These are phyloP conservation scores for Bipolaris cookei DNA, from an alignment of 2,329 filamentous ascomycete genomes.

Conservation along the genomic window DNA sequence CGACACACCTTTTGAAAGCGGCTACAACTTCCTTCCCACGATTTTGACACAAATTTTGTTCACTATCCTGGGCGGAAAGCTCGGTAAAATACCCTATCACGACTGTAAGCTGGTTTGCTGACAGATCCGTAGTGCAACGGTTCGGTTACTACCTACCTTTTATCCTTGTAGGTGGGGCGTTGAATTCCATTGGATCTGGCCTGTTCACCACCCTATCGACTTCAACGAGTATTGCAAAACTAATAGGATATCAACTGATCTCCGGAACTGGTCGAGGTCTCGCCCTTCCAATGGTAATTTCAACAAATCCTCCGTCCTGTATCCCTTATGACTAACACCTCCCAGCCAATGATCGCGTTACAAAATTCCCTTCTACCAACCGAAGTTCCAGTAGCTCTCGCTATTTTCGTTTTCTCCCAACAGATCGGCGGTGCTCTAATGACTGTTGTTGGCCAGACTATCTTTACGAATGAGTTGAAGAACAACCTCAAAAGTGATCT, in stretches of 20 bases:
- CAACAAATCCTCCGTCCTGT: neutral
- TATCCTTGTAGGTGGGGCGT: constrained; percentile 29
- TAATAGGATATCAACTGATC: constrained; percentile 19
- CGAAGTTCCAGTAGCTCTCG: constrained; percentile 32
- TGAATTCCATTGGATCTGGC: neutral
- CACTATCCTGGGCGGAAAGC: constrained; percentile 55
- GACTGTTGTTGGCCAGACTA: constrained; percentile 26
- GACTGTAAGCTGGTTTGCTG: neutral
- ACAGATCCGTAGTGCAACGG: constrained; percentile 40
- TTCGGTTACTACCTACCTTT: constrained; percentile 54
- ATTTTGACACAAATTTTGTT: constrained; percentile 25
- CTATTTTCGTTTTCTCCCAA: constrained; percentile 36
- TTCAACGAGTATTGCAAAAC: neutral
- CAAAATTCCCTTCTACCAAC: constrained; percentile 25
- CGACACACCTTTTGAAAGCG: constrained; percentile 48
- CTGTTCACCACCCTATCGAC: neutral
- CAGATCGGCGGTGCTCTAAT: constrained; percentile 35
- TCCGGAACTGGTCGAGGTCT: constrained; percentile 39
- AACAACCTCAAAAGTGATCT: neutral
- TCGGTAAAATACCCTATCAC: neutral
- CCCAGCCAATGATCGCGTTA: constrained; percentile 26
- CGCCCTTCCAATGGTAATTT: neutral
- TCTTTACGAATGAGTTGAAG: constrained; percentile 9
- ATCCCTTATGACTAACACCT: neutral
- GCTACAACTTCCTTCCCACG: constrained; percentile 23